phyloP scores from a whole-genome alignment of 83 land plant genomes.

The Isoetes engelmannii region DNA sequence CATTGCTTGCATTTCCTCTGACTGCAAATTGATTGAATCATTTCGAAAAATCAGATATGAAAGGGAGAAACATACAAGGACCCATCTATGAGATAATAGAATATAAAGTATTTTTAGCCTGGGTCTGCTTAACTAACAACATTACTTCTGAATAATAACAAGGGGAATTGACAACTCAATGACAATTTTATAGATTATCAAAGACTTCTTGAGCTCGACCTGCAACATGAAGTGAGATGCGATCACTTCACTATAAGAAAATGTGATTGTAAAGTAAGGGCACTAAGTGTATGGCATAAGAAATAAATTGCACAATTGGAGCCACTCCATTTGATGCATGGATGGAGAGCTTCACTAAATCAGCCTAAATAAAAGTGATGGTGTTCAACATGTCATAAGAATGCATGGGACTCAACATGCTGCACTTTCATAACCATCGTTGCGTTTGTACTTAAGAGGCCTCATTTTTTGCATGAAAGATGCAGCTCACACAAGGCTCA shows the following conservation, averaged over 20 bases:
- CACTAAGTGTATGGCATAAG: too few species aligned
- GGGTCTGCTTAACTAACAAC: background rate
- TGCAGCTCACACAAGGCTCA: too few species aligned
- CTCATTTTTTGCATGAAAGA: too few species aligned
- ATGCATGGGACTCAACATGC: too few species aligned
- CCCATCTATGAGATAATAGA: background rate
- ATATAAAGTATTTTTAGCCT: background rate
- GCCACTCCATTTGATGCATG: too few species aligned
- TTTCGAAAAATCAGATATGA: background rate
- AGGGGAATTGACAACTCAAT: background rate
- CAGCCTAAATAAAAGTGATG: too few species aligned
- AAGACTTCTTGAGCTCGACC: background rate
- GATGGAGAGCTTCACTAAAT: too few species aligned
- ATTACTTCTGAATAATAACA: background rate
- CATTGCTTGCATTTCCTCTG: slow-evolving; percentile 31
- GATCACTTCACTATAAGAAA: background rate
- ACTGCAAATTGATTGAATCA: slow-evolving; percentile 8
- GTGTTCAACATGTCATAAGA: too few species aligned
- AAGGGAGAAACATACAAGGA: background rate
- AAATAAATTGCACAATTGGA: too few species aligned
- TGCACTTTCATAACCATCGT: too few species aligned
- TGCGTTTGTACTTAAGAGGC: too few species aligned
- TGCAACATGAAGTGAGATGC: background rate
- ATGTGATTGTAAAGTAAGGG: background rate
- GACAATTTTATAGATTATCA: background rate